Conservation (phyloP, 805 yeast species). For the Saccharomycopsis malanga region DNA sequence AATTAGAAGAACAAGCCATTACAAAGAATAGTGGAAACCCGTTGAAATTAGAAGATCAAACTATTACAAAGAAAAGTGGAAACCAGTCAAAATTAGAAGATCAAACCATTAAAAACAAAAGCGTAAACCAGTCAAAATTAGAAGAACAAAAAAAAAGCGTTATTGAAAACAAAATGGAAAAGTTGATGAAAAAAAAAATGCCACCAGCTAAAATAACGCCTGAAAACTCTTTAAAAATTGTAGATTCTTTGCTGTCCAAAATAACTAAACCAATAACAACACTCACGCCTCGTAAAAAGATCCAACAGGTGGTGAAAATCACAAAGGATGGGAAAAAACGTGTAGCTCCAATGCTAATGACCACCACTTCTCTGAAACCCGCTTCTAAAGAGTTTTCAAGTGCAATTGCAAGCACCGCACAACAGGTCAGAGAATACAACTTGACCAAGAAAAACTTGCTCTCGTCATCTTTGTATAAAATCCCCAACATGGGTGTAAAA, state of each 20-base stretch:
- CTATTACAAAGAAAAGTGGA: conserved; percentile 45
- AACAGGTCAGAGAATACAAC: conserved; percentile 22
- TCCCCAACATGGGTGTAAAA: conserved; percentile 61
- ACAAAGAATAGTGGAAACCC: conserved; percentile 80
- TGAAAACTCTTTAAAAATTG: neutral
- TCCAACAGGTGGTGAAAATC: conserved; percentile 47
- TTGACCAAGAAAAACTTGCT: conserved; percentile 26
- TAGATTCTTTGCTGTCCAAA: neutral
- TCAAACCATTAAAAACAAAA: too few species aligned
- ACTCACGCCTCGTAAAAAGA: conserved; percentile 20
- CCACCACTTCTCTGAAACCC: conserved; percentile 32
- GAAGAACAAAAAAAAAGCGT: neutral
- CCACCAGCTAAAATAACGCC: neutral
- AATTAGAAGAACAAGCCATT: conserved; percentile 63
- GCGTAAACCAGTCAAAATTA: too few species aligned
- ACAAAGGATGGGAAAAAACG: conserved; percentile 73
- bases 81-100: conserved; percentile 73
- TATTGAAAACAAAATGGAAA: conserved; percentile 34
- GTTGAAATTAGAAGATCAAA: conserved; percentile 60
- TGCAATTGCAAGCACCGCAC: conserved; percentile 14
- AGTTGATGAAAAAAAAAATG: conserved; percentile 30
- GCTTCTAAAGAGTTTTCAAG: conserved; percentile 15
- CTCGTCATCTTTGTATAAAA: conserved; percentile 38
- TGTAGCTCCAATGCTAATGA: conserved; percentile 62
- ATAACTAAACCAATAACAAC: conserved; percentile 11